Evolutionary conservation across 257 asterid genomes (phyloP).

Genomic region (Handroanthus guayacan): DNA sequence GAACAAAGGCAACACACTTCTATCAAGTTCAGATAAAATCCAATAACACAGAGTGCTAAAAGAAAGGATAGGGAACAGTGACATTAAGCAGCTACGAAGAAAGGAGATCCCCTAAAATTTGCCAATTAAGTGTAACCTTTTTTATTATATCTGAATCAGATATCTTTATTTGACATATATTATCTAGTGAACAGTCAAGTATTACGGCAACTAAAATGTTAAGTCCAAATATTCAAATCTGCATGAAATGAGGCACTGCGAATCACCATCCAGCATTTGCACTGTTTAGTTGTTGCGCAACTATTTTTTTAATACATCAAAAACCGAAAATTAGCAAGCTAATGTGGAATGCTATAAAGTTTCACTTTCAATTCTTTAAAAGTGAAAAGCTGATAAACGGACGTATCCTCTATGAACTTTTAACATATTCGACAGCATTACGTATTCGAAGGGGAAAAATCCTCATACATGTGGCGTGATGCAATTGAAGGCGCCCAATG

Average conservation of each 20-base stretch:
- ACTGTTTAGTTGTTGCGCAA: background rate
- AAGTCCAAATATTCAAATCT: constrained; percentile 4
- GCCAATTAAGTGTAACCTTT: background rate
- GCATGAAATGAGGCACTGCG: background rate
- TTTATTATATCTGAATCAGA: background rate
- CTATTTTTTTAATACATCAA: background rate
- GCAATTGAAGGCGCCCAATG: background rate
- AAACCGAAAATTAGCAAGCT: background rate
- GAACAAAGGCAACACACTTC: constrained; percentile 13
- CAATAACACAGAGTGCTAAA: constrained; percentile 6
- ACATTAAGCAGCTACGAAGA: background rate
- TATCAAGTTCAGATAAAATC: constrained; percentile 15
- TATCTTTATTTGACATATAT: background rate
- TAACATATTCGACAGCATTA: constrained; percentile 2
- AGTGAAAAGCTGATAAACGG: background rate
- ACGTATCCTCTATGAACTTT: background rate
- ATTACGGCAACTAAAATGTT: background rate
- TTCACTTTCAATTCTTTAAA: background rate
- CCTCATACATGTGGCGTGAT: background rate
- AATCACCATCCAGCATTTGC: background rate
- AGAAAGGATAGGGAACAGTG: background rate
- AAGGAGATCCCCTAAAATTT: background rate
- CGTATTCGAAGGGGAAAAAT: constrained; percentile 8
- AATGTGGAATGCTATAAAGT: background rate
- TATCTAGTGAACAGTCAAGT: background rate